Evolutionary conservation across 192 early-diverging fungal genomes (phyloP), one percentile per base, ranked within the genome.

Genomic region (Radiomyces spectabilis): DNA sequence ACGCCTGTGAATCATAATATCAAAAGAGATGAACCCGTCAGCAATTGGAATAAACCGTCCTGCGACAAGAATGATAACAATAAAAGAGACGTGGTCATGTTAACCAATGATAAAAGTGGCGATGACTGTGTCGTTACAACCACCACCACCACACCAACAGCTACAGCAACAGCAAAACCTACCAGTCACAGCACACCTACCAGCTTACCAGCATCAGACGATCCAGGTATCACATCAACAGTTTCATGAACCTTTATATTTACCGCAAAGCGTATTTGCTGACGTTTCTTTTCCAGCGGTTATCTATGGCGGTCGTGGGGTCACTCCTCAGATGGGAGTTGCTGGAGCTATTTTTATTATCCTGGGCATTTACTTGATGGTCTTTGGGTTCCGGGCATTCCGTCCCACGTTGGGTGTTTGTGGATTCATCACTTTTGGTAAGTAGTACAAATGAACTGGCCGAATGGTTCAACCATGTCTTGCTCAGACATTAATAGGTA

Each of bases 381-480:
- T 75, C 38, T 61, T 71, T 38, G 76, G 76, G 15, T 69, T 59
- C 64, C 63, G 76, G n/a, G 47, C 61, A 51, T 77, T 79, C 59
- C 63, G 59, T 27, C 33, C 70, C 33, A 71, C 65, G n/a, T 39
- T 79, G 57, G 71, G 61, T 51, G 34, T 72, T 8, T 55, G 53
- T 18, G 72, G 74, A 10, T 77, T 81, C 22, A 56, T 75, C n/a
- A 55, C 70, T 52, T 65, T 81, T 42, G 75, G 66, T 51, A 72
- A 59, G 26, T 32, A 33, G 29, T 35, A 1, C 4, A 19, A 4
- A 12, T 6, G 22, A 15, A 18, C n/a, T n/a, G n/a, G n/a, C n/a
- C n/a, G n/a, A n/a, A n/a, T n/a, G n/a, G n/a, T n/a, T n/a, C n/a
- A n/a, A n/a, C n/a, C n/a, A n/a, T n/a, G n/a, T n/a, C n/a, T n/a